phyloP scores from a whole-genome alignment of 371 early-diverging fungal genomes.

The Mortierella sp. region DNA sequence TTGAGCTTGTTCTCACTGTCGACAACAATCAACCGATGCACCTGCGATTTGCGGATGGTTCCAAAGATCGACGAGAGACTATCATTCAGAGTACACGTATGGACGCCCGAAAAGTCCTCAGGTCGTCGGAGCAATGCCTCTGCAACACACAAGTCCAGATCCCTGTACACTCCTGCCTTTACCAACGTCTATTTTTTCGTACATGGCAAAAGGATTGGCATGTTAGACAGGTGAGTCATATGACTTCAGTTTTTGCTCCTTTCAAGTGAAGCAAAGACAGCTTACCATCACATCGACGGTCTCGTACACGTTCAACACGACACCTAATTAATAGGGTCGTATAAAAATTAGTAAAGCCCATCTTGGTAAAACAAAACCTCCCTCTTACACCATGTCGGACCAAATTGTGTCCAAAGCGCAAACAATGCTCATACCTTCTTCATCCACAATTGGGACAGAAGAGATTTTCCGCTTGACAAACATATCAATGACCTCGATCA shows the following conservation, averaged over 20 bases:
- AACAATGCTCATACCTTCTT: conserved; percentile 66
- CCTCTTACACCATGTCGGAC: neutral
- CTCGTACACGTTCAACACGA: conserved; percentile 94
- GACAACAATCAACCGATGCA: conserved; percentile 93
- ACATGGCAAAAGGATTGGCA: conserved; percentile 9
- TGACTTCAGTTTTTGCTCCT: neutral
- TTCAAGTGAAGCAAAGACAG: neutral
- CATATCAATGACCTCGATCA: conserved; percentile 89
- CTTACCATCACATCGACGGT: conserved; percentile 93
- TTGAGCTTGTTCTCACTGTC: conserved; percentile 83
- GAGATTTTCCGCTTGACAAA: conserved; percentile 92
- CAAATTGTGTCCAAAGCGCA: neutral
- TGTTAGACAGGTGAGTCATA: too few relatives aligned
- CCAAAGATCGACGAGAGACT: conserved; percentile 90
- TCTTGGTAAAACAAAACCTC: neutral
- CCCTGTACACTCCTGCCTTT: conserved; percentile 75
- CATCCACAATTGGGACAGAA: conserved; percentile 94
- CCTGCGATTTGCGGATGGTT: conserved; percentile 84
- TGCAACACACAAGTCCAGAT: conserved; percentile 87
- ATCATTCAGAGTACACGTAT: conserved; percentile 90
- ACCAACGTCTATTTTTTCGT: conserved; percentile 70
- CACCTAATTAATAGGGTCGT: conserved; percentile 58
- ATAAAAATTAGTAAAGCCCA: conserved; percentile 13
- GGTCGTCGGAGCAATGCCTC: conserved; percentile 88
- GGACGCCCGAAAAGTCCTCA: conserved; percentile 94